Evolutionary conservation across 108 stramenopile species (phyloP).

Genomic region (Cyclotella baltica): DNA sequence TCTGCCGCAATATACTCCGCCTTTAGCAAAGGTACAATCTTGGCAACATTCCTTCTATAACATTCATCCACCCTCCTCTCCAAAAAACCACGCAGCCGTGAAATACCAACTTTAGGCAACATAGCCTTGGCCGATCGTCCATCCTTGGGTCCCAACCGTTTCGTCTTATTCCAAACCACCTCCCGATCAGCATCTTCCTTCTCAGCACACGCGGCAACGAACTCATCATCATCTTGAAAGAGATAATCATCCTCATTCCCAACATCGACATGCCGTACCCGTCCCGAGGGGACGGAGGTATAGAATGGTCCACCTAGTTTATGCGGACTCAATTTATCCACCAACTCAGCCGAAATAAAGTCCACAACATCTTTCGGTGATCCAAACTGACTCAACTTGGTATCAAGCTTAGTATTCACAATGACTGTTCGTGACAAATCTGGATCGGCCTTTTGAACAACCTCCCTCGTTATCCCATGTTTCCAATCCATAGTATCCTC

Average conservation of each 20-base stretch:
- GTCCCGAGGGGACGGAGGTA: constrained; percentile 91
- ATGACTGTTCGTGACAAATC: constrained; percentile 92
- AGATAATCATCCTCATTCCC: constrained; percentile 56
- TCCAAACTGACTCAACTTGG: constrained; percentile 93
- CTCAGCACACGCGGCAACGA: constrained; percentile 72
- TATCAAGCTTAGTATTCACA: constrained; percentile 94
- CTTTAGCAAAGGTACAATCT: constrained; percentile 92
- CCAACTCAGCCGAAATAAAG: constrained; percentile 77
- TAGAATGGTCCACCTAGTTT: constrained; percentile 94
- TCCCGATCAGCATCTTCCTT: constrained; percentile 67
- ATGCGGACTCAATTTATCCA: constrained; percentile 79
- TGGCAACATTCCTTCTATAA: constrained; percentile 90
- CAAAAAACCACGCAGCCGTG: constrained; percentile 82
- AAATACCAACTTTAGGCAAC: constrained; percentile 74
- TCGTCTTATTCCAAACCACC: constrained; percentile 50
- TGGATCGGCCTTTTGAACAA: constrained; percentile 89
- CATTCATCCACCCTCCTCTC: constrained; percentile 92
- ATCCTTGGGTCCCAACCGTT: constrained; percentile 28
- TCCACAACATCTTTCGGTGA: constrained; percentile 82
- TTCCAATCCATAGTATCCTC: constrained; percentile 96
- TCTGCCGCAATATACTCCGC: constrained; percentile 75
- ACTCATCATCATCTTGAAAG: constrained; percentile 83
- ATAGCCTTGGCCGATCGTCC: constrained; percentile 48
- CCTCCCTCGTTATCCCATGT: constrained; percentile 84
- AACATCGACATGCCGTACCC: constrained; percentile 67